Evolutionary conservation across 148 eudicot genomes (phyloP).

Genomic region (Arbutus unedo): DNA sequence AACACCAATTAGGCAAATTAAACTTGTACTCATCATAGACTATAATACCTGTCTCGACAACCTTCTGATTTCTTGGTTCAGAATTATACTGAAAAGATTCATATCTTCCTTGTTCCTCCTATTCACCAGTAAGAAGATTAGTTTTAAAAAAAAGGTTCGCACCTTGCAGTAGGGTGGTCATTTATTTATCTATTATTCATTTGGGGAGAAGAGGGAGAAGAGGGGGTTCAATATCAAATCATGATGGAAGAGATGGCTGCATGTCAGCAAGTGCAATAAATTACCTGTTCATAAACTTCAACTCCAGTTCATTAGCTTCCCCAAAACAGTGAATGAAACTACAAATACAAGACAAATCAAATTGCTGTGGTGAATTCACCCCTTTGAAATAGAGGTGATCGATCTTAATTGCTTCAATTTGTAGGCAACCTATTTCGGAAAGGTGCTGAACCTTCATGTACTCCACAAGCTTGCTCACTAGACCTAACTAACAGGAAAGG

Average conservation of each 20-base stretch:
- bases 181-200: not conserved
- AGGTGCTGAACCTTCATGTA: too few species aligned
- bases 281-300: conserved; percentile 89
- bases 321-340: conserved; percentile 37
- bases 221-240: not conserved
- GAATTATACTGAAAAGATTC: conserved; percentile 72
- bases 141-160: not conserved
- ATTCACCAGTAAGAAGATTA: conserved; percentile 15
- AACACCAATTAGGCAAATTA: not conserved
- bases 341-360: too few species aligned
- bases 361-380: too few species aligned
- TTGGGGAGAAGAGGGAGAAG: too few species aligned
- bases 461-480: too few species aligned
- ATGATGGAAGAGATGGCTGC: not conserved
- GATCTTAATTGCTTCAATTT: too few species aligned
- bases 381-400: too few species aligned
- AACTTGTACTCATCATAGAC: not conserved
- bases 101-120: conserved; percentile 92
- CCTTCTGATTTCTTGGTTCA: conserved; percentile 84
- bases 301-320: conserved; percentile 85
- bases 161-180: not conserved
- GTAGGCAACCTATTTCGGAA: too few species aligned
- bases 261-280: conserved; percentile 2
- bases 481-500: too few species aligned
- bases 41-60: conserved; percentile 68